Evolutionary conservation across 352 stramenopile species (phyloP).

Genomic region (Blastocystis sp.): DNA sequence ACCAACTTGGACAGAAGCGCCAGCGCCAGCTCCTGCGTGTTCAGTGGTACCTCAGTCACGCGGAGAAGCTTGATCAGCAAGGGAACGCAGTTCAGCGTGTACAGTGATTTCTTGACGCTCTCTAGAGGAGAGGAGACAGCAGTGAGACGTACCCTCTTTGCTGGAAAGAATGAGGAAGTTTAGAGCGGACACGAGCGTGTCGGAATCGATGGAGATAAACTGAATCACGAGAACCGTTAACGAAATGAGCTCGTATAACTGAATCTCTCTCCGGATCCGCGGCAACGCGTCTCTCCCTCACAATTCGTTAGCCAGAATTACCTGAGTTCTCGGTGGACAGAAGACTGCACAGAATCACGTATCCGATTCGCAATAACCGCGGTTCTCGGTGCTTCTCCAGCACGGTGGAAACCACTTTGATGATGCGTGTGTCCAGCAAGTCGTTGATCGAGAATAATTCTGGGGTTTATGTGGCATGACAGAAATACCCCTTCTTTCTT

Average conservation of each 20-base stretch:
- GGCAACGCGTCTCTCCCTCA: neutral
- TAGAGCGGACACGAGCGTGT: conserved; percentile 19
- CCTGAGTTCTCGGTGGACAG: neutral
- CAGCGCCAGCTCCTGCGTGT: conserved; percentile 32
- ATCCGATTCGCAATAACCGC: conserved; percentile 11
- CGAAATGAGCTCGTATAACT: neutral
- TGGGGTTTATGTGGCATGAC: neutral
- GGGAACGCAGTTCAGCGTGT: neutral
- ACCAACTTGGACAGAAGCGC: conserved; percentile 32
- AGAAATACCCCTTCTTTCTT: neutral
- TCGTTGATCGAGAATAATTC: neutral
- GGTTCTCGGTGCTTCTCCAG: conserved; percentile 48
- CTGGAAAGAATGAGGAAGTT: conserved; percentile 56
- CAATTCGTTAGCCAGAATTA: too few species aligned
- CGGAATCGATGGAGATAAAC: conserved; percentile 40
- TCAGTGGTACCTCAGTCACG: neutral
- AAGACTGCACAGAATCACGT: conserved; percentile 19
- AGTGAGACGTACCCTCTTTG: neutral
- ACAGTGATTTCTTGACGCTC: neutral
- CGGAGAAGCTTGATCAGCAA: conserved; percentile 16
- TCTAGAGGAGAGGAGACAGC: neutral
- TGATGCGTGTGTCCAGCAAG: conserved; percentile 28
- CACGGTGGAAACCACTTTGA: neutral
- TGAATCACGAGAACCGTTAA: conserved; percentile 32
- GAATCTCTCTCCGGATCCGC: conserved; percentile 8